phyloP scores from a whole-genome alignment of 2,329 filamentous ascomycete species.

The Lomentospora prolificans region DNA sequence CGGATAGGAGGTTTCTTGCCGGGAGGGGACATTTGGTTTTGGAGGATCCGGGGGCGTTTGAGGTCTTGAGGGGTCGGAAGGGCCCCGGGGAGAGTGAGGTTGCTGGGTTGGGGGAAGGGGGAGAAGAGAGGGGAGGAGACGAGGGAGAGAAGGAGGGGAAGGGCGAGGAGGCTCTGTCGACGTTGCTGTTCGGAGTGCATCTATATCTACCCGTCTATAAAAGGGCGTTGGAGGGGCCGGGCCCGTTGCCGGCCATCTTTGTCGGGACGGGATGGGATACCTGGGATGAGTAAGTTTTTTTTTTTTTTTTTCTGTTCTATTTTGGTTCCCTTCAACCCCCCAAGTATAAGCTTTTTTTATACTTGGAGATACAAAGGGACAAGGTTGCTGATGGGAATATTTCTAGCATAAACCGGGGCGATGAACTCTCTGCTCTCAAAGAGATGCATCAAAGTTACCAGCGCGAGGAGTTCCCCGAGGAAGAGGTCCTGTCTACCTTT shows the following conservation, averaged over 20 bases:
- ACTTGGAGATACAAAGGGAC: constrained; percentile 7
- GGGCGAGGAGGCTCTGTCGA: constrained; percentile 12
- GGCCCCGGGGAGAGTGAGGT: neutral
- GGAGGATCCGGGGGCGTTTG: constrained; percentile 42
- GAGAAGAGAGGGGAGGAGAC: neutral
- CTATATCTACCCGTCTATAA: constrained; percentile 46
- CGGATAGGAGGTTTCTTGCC: constrained; percentile 45
- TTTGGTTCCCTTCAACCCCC: neutral
- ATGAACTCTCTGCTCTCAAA: constrained; percentile 22
- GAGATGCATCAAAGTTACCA: constrained; percentile 22
- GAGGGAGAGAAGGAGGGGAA: constrained; percentile 15
- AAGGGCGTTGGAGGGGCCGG: constrained; percentile 31
- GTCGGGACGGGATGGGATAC: constrained; percentile 45
- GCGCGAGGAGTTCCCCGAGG: constrained; percentile 26
- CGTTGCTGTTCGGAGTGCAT: constrained; percentile 54
- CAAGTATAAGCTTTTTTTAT: neutral
- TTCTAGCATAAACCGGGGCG: constrained; percentile 7
- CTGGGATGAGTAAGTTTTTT: constrained; percentile 37
- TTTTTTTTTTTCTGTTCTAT: neutral
- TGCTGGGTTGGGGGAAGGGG: constrained; percentile 17
- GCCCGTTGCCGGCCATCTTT: constrained; percentile 39
- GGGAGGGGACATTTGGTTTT: constrained; percentile 43
- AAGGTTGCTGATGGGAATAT: neutral
- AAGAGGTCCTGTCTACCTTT: constrained; percentile 28
- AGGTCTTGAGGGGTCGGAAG: constrained; percentile 32